Conservation (phyloP, 345 rosid genomes). For the Ceriops decandra region DNA sequence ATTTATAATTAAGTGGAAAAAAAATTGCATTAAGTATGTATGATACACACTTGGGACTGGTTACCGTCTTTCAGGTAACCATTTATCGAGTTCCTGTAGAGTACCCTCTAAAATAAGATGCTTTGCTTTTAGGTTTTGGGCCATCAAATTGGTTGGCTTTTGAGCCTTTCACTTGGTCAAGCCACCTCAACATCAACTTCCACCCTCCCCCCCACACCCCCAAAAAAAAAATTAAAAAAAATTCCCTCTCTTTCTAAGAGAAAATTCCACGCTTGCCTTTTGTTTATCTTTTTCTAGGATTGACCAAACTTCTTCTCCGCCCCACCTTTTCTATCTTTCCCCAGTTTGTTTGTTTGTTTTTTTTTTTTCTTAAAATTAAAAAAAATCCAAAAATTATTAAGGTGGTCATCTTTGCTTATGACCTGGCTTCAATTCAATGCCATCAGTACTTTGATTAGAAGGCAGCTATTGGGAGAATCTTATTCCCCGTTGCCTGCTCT, state of each 20-base stretch:
- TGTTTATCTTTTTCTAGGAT: slow-evolving; percentile 14
- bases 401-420: background rate
- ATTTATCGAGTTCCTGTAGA: slow-evolving; percentile 13
- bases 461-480: slow-evolving; percentile 30
- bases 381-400: background rate
- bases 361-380: too few species aligned
- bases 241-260: slow-evolving; percentile 7
- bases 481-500: slow-evolving; percentile 16
- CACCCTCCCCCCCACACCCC: too few species aligned
- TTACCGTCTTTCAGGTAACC: background rate
- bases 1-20: too few species aligned
- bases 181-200: slow-evolving; percentile 1
- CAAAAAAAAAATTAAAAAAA: too few species aligned
- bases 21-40: too few species aligned
- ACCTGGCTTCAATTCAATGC: slow-evolving; percentile 21
- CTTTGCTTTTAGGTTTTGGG: slow-evolving; percentile 13
- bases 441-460: slow-evolving; percentile 22
- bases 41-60: too few species aligned
- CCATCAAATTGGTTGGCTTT: slow-evolving; percentile 19
- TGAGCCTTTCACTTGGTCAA: slow-evolving; percentile 19
- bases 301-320: slow-evolving; percentile 15
- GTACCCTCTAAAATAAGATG: slow-evolving; percentile 19
- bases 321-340: background rate
- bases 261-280: slow-evolving; percentile 28
- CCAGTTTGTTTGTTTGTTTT: background rate